Conservation (phyloP, 495 filamentous ascomycete species). For the Haplographium delicatum region DNA sequence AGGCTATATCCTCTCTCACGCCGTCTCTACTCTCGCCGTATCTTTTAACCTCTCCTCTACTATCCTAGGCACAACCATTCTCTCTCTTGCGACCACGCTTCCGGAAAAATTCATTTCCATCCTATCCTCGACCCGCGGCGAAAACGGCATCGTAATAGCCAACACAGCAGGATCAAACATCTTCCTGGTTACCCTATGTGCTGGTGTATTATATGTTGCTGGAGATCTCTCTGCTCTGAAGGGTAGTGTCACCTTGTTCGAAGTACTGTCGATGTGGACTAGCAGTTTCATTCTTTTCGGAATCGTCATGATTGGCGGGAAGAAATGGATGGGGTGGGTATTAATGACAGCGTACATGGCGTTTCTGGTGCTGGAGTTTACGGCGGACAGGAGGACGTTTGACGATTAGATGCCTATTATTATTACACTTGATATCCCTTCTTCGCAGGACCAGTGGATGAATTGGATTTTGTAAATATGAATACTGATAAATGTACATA, state of each 20-base stretch:
- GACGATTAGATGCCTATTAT: too few species aligned
- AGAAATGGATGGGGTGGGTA: slow-evolving; percentile 30
- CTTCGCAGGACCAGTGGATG: background rate
- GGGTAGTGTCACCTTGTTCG: slow-evolving; percentile 25
- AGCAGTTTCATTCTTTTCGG: slow-evolving; percentile 28
- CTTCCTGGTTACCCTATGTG: slow-evolving; percentile 47
- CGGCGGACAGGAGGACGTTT: slow-evolving; percentile 2
- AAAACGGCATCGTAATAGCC: slow-evolving; percentile 46
- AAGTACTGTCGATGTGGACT: slow-evolving; percentile 30
- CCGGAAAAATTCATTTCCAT: slow-evolving; percentile 51
- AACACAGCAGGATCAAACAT: slow-evolving; percentile 52
- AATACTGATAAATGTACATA: too few species aligned
- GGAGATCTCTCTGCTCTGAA: slow-evolving; percentile 20
- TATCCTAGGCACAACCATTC: slow-evolving; percentile 45
- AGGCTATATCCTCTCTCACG: slow-evolving; percentile 41
- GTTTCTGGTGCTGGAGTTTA: slow-evolving; percentile 38
- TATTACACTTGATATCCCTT: too few species aligned
- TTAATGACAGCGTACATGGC: slow-evolving; percentile 34
- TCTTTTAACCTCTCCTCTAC: slow-evolving; percentile 39
- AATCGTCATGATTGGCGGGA: slow-evolving; percentile 29
- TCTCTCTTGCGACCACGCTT: slow-evolving; percentile 50
- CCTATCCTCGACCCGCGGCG: slow-evolving; percentile 39
- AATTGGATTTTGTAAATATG: too few species aligned
- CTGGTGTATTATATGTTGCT: slow-evolving; percentile 32
- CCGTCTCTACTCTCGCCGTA: slow-evolving; percentile 32